Conservation (phyloP, 305 asterid species). For the Plantago lanceolata region DNA sequence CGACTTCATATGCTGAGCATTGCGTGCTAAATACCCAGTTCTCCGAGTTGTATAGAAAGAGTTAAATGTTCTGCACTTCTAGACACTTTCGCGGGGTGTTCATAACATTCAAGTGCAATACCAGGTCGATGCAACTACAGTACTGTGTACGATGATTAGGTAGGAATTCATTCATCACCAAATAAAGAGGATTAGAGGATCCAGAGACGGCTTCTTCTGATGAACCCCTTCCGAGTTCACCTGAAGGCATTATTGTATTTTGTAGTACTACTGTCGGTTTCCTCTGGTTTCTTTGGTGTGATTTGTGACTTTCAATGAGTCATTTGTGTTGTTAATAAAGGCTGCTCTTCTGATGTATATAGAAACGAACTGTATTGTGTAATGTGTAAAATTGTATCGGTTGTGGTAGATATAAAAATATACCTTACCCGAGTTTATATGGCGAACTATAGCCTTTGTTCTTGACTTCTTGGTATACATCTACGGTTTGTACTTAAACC, state of each 20-base stretch:
- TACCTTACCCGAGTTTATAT: no score
- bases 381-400: not conserved
- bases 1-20: not conserved
- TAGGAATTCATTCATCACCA: not conserved
- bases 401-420: not conserved
- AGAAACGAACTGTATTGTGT: not conserved
- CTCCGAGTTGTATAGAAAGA: no score
- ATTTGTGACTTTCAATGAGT: no score
- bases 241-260: not conserved
- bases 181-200: not conserved
- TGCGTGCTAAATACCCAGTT: no score
- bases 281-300: not conserved
- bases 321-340: not conserved
- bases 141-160: not conserved
- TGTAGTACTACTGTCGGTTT: not conserved
- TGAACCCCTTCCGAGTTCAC: conserved; percentile 2
- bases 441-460: no score
- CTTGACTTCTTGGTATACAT: no score
- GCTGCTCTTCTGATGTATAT: not conserved
- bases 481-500: no score
- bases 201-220: not conserved
- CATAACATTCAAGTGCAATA: no score
- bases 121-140: no score
- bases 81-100: no score
- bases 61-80: no score